These are phyloP conservation scores for Chaetomiaceae sp. DNA, from an alignment of 2,329 filamentous ascomycete genomes.

Conservation along the genomic window DNA sequence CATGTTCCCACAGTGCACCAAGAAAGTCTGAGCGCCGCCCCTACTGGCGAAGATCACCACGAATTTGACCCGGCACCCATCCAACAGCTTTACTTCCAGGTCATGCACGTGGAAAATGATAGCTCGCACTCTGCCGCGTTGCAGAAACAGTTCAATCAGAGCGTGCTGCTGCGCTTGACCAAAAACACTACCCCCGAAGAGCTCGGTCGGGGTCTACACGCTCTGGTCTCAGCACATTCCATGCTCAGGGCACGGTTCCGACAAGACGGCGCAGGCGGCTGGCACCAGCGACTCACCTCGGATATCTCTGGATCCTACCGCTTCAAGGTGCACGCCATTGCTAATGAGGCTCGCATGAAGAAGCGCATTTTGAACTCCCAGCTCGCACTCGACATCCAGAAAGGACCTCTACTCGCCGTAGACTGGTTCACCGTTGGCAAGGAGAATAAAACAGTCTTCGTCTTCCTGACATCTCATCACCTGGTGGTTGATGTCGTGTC, in stretches of 20 bases:
- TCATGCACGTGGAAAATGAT: constrained; percentile 20
- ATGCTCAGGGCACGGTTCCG: constrained; percentile 36
- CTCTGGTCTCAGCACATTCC: constrained; percentile 30
- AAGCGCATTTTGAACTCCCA: constrained; percentile 23
- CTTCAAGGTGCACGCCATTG: constrained; percentile 22
- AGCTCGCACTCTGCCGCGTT: no score
- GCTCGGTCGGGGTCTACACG: constrained; percentile 23
- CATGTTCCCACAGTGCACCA: not conserved
- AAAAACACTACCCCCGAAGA: constrained; percentile 15
- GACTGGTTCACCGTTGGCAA: constrained; percentile 21
- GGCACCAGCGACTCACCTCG: constrained; percentile 28
- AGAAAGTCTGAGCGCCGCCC: not conserved
- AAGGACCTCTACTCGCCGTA: constrained; percentile 26
- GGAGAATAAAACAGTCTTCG: constrained; percentile 9
- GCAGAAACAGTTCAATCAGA: constrained; percentile 40
- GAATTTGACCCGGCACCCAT: constrained; percentile 41
- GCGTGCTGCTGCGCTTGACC: constrained; percentile 33
- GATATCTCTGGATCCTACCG: constrained; percentile 21
- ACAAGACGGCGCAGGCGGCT: constrained; percentile 19
- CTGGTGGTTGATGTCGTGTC: constrained; percentile 41
- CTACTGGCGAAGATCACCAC: constrained; percentile 25
- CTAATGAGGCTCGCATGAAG: constrained; percentile 16
- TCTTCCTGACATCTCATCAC: constrained; percentile 34
- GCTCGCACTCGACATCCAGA: constrained; percentile 18
- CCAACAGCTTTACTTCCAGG: constrained; percentile 40